These are phyloP conservation scores for Flaveria ramosissima DNA, from an alignment of 129 eudicot species.

Conservation along the genomic window DNA sequence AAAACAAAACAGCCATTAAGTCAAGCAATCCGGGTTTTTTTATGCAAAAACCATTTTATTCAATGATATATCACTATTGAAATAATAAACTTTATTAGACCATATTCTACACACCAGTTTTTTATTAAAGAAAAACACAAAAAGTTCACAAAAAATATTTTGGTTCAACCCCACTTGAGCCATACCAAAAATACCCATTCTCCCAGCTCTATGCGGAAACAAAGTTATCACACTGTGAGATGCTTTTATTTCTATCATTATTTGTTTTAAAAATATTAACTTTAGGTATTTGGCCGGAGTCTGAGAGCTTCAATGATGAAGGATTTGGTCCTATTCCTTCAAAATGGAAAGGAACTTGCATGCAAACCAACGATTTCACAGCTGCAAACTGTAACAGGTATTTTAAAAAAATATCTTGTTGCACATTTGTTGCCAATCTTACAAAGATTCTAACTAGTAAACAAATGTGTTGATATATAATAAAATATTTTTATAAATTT, in stretches of 20 bases:
- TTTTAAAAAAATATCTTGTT: background rate
- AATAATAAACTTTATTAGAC: too few species aligned
- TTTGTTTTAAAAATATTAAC: background rate
- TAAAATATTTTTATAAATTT: too few species aligned
- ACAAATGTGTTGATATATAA: background rate
- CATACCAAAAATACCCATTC: background rate
- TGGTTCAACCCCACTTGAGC: too few species aligned
- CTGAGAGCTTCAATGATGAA: conserved; percentile 61
- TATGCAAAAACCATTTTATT: too few species aligned
- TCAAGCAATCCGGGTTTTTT: background rate
- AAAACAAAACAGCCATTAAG: background rate
- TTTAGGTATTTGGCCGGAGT: conserved; percentile 84
- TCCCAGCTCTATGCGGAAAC: background rate
- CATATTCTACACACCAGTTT: background rate
- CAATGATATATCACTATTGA: too few species aligned
- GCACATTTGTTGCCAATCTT: background rate
- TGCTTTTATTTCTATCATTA: background rate
- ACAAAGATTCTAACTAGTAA: background rate
- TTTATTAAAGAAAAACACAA: too few species aligned
- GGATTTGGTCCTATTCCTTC: conserved; percentile 68
- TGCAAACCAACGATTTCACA: conserved; percentile 54
- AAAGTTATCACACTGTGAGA: background rate
- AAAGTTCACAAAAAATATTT: too few species aligned
- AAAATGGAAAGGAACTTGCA: conserved; percentile 80
- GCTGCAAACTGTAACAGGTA: conserved; percentile 69